phyloP scores from a whole-genome alignment of 805 yeast species.

The Candida wancherniae region DNA sequence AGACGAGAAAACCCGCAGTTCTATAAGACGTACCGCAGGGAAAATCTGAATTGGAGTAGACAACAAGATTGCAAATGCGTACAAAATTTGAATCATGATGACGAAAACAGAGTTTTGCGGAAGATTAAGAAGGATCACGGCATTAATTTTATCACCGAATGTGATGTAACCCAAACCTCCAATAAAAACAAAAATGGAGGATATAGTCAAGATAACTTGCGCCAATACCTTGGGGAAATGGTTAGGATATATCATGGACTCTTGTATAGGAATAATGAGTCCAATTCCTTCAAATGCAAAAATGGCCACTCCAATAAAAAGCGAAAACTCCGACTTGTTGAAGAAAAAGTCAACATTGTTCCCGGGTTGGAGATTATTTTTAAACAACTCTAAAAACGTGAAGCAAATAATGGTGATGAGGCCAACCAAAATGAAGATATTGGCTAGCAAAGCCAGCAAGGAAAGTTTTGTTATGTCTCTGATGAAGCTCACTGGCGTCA shows the following conservation, averaged over 20 bases:
- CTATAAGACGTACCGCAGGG: constrained; percentile 74
- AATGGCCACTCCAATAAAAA: constrained; percentile 78
- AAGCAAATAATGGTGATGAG: constrained; percentile 59
- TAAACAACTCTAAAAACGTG: constrained; percentile 41
- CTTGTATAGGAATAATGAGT: constrained; percentile 73
- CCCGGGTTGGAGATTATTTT: constrained; percentile 39
- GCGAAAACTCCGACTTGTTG: constrained; percentile 56
- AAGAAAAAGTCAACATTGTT: constrained; percentile 46
- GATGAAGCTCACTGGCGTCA: constrained; percentile 65
- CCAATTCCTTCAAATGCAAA: constrained; percentile 91
- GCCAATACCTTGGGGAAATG: constrained; percentile 63
- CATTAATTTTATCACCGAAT: constrained; percentile 58
- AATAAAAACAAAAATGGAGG: constrained; percentile 54
- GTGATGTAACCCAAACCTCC: constrained; percentile 69
- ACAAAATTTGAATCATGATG: constrained; percentile 61
- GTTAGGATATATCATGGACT: constrained; percentile 73
- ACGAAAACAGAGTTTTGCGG: constrained; percentile 65
- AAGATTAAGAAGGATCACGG: constrained; percentile 66
- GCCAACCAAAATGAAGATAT: constrained; percentile 63
- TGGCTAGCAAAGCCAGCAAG: constrained; percentile 66
- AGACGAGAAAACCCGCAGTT: constrained; percentile 48
- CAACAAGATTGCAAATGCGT: constrained; percentile 67
- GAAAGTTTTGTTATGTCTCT: constrained; percentile 75
- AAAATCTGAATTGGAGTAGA: constrained; percentile 79
- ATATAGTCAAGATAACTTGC: constrained; percentile 59